Conservation (phyloP, 306 rosid species). For the Trifolium repens region DNA sequence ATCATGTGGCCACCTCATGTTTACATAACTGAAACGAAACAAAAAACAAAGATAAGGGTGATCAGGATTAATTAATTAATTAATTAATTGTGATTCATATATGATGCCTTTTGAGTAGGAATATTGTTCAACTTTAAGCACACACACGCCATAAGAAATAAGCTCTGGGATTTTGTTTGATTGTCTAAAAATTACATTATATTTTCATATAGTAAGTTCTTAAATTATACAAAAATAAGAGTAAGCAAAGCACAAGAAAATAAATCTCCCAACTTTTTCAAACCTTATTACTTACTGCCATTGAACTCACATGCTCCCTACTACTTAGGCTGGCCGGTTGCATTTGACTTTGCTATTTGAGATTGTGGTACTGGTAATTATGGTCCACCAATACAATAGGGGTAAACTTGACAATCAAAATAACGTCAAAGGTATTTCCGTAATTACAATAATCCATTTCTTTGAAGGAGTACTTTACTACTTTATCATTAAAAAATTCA, state of each 20-base stretch:
- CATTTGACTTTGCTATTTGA: slow-evolving; percentile 30
- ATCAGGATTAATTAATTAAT: not conserved
- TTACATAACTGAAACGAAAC: not conserved
- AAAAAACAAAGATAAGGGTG: slow-evolving; percentile 1
- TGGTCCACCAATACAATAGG: slow-evolving; percentile 23
- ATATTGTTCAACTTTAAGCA: not conserved
- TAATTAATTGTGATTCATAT: not conserved
- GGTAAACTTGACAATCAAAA: not conserved
- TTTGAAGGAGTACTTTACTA: not conserved
- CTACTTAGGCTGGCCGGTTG: not conserved
- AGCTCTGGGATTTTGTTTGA: not conserved
- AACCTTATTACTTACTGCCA: not conserved
- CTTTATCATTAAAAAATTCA: too few relatives aligned
- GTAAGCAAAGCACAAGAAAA: too few relatives aligned
- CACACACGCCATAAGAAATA: not conserved
- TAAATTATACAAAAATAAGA: too few relatives aligned
- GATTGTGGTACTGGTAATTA: not conserved
- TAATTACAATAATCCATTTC: not conserved
- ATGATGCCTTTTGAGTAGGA: not conserved
- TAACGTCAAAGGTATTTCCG: not conserved
- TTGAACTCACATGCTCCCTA: not conserved
- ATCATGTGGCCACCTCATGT: slow-evolving; percentile 17
- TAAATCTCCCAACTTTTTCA: not conserved
- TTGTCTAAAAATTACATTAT: not conserved
- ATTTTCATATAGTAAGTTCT: too few relatives aligned